Evolutionary conservation across 1,284 basidiomycete genomes (phyloP).

Genomic region (Blastosporella zonata): DNA sequence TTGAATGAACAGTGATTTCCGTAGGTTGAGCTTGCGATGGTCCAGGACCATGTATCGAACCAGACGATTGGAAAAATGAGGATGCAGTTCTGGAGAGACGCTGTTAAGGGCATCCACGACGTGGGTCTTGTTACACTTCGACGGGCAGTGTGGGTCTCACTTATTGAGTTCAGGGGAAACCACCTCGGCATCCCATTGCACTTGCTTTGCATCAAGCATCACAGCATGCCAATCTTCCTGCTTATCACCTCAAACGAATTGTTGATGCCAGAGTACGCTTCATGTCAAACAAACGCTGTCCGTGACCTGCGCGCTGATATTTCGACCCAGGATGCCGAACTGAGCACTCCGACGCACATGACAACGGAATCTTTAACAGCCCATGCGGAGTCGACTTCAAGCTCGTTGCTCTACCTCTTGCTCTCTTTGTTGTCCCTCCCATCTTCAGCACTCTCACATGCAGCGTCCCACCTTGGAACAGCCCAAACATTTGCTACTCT

Average conservation of each 20-base stretch:
- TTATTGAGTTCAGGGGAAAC: slow-evolving; percentile 51
- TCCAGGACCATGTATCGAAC: slow-evolving; percentile 80
- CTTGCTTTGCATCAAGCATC: slow-evolving; percentile 68
- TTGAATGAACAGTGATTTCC: slow-evolving; percentile 15
- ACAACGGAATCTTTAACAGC: slow-evolving; percentile 70
- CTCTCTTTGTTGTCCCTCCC: slow-evolving; percentile 69
- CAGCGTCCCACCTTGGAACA: slow-evolving; percentile 74
- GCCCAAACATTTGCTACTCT: slow-evolving; percentile 73
- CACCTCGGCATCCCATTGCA: slow-evolving; percentile 82
- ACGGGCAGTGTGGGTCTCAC: slow-evolving; percentile 7
- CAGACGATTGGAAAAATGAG: slow-evolving; percentile 82
- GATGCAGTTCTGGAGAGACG: slow-evolving; percentile 92
- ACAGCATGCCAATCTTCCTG: slow-evolving; percentile 47
- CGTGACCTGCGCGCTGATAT: slow-evolving; percentile 7
- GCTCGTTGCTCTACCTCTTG: slow-evolving; percentile 77
- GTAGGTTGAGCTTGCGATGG: slow-evolving; percentile 80
- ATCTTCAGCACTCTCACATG: slow-evolving; percentile 70
- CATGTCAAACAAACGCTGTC: neutral
- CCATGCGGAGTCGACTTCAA: slow-evolving; percentile 77
- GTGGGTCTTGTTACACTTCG: slow-evolving; percentile 42
- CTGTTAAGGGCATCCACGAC: slow-evolving; percentile 67
- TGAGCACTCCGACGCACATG: slow-evolving; percentile 65
- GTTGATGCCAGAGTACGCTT: slow-evolving; percentile 78
- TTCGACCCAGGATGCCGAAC: slow-evolving; percentile 62
- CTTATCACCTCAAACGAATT: slow-evolving; percentile 82